A percentile compares a stretch with the other conserved stretches of the same genome.
phyloP scores from a whole-genome alignment of 1,284 basidiomycete genomes.

The Entoloma clypeatum region DNA sequence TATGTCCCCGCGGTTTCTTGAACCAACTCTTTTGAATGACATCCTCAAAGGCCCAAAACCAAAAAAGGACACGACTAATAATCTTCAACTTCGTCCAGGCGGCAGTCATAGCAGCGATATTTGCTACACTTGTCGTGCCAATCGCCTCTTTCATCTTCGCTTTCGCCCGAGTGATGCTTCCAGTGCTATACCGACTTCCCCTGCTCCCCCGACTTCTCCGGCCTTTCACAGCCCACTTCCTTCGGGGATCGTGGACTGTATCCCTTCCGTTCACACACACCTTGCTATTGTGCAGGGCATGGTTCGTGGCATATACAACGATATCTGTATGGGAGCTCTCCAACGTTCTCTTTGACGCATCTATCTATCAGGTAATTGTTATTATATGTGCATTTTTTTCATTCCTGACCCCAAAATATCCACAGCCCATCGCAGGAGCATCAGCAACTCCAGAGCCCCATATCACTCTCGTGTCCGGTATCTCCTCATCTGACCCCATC shows the following conservation, averaged over 20 bases:
- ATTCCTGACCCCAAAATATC: constrained; percentile 2
- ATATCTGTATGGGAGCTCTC: constrained; percentile 58
- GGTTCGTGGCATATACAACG: constrained; percentile 47
- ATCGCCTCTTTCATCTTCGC: constrained; percentile 43
- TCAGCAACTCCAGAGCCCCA: constrained; percentile 44
- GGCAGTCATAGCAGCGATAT: constrained; percentile 36
- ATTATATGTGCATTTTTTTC: constrained; percentile 1
- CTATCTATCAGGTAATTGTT: constrained; percentile 38
- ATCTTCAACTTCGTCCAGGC: constrained; percentile 32
- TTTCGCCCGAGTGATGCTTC: constrained; percentile 42
- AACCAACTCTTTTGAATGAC: constrained; percentile 4
- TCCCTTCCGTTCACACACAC: constrained; percentile 44
- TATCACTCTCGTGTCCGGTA: constrained; percentile 56
- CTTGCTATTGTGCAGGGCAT: constrained; percentile 43
- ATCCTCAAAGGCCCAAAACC: constrained; percentile 10
- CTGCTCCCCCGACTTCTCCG: constrained; percentile 45
- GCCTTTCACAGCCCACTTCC: constrained; percentile 61
- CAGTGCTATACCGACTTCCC: constrained; percentile 51
- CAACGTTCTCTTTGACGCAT: constrained; percentile 53
- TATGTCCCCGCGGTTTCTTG: constrained; percentile 11
- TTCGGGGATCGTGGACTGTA: constrained; percentile 53
- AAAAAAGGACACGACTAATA: constrained; percentile 20
- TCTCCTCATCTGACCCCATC: constrained; percentile 44
- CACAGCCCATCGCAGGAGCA: constrained; percentile 43
- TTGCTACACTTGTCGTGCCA: constrained; percentile 37